Base-by-base conservation (phyloP, 2,329 filamentous ascomycete species). In the Trichoderma brevicompactum region DNA sequence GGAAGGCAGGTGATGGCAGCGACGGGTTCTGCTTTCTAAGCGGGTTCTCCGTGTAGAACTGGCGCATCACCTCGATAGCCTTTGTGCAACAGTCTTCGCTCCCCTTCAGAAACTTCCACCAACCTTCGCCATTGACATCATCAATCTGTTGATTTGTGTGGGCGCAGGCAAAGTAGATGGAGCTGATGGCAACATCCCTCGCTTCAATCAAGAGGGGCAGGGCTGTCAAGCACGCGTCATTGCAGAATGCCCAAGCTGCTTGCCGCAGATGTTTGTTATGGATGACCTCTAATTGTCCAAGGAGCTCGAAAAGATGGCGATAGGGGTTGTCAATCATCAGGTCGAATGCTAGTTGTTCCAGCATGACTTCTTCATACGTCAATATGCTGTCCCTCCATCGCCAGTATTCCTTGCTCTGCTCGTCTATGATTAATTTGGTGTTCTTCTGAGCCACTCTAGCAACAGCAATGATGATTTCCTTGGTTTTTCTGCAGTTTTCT, bases 321-420 rank as follows among this genome's bases (percentile, higher is more conserved):
- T 98, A 95, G 0, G 95, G 94, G 67, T 93, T 92, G 70, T 96
- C 91, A 34, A 97, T 83, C 77, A 94, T 92, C 52, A 99, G 83
- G 75, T 99, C 95, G 76, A 99, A 99, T 67, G 94, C 98, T 17
- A 99, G 83, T 52, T 88, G 88, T 76, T 98, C 95, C 15, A 99
- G 85, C 80, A 99, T 90, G 49, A 94, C 82, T 75, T 98, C 95
- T 79, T 99, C 95, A 74, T 96, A 92, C 69, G 91, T 89, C 13
- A 98, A 81, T 65, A 99, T 96, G 66, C 90, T 95, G 75, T 99
- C 95, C 67, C 93, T 87, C 95, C 95, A 99, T 73, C 91, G 88
- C 95, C 95, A 99, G 76, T 95, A 99, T 74, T 99, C 95, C 74
- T 97, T 98, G 70, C 91, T 96, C 77, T 98, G 94, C 78, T 98